Base-by-base conservation (phyloP, 2,329 filamentous ascomycete genomes). In the Trichoderma brevicompactum region DNA sequence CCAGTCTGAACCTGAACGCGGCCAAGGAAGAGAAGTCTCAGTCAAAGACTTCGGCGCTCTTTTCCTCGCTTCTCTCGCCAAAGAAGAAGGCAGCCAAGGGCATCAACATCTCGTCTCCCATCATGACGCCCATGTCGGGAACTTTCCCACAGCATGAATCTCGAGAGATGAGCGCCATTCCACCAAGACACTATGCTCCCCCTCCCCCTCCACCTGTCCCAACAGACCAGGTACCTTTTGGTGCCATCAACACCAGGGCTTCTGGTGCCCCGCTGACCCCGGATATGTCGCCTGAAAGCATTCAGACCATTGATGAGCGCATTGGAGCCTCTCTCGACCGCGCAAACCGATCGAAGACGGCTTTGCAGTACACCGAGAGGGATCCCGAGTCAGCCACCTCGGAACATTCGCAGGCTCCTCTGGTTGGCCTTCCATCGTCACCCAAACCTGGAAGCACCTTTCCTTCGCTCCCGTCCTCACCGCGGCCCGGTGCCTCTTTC, bases 71-170 rank as follows among this genome's bases (percentile, higher is more conserved):
- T 65, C 84, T 83, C 68, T 89, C 87, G 17, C 87, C 87, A 6
- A 80, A 79, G 68, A 84, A 81, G 76, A 85, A 81, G 75, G 75
- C 82, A 67, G 75, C 79, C 60, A 83, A 81, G 71, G 82, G 79
- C 19, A 75, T 89, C 68, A 83, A 74, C 72, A 89, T 89, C 70
- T 89, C 87, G 12, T 87, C 87, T 1, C 87, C 87, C 58, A 87
- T 89, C 70, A 84, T 87, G 80, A 89, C 87, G 8, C 87, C 87
- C 13, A 83, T 84, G 77, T 86, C 87, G 2, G 82, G 79, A 2
- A 85, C 83, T 2, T 89, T 89, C 69, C 83, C 85, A 1, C 79
- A 80, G n/a, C 76, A 81, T 13, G 81, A 84, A 56, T 78, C 77
- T 28, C 83, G 85, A 69, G 86, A 89, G 73, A 82, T 88, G 79